Conservation (phyloP, 805 yeast genomes). For the Cyberlindnera petersonii region DNA sequence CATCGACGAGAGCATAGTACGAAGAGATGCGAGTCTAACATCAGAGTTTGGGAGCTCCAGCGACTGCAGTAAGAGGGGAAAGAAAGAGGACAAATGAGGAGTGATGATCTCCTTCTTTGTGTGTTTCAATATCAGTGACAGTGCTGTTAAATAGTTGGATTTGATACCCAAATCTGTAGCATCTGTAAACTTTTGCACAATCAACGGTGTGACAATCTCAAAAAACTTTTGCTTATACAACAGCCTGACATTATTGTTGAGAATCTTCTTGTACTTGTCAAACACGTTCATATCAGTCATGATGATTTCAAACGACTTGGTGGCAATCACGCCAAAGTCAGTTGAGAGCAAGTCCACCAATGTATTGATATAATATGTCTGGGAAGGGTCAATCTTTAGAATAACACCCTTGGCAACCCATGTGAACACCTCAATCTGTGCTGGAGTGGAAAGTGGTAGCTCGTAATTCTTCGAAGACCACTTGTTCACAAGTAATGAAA, state of each 20-base stretch:
- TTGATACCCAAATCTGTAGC: conserved; percentile 29
- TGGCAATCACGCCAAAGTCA: conserved; percentile 31
- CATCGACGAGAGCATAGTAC: conserved; percentile 53
- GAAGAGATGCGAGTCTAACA: conserved; percentile 58
- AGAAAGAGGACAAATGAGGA: conserved; percentile 58
- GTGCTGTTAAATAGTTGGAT: conserved; percentile 56
- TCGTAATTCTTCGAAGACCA: conserved; percentile 30
- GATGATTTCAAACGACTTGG: conserved; percentile 59
- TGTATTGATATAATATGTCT: conserved; percentile 32
- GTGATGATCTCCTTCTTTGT: conserved; percentile 58
- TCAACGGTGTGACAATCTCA: conserved; percentile 50
- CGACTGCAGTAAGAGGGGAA: conserved; percentile 72
- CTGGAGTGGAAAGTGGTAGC: conserved; percentile 13
- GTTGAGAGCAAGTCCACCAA: conserved; percentile 35
- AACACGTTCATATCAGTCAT: conserved; percentile 65
- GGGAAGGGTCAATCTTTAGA: conserved; percentile 46
- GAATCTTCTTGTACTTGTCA: conserved; percentile 40
- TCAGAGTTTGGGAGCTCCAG: conserved; percentile 38
- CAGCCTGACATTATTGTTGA: conserved; percentile 56
- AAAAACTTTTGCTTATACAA: conserved; percentile 82
- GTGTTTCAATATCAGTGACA: conserved; percentile 64
- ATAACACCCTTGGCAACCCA: conserved; percentile 76
- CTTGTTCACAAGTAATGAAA: conserved; percentile 56
- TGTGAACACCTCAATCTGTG: conserved; percentile 48
- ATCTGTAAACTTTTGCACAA: conserved; percentile 45